Percentiles rank a stretch among this genome's conserved stretches.
phyloP scores from a whole-genome alignment of 164 flowering plant genomes.

The Euptelea pleiosperma region DNA sequence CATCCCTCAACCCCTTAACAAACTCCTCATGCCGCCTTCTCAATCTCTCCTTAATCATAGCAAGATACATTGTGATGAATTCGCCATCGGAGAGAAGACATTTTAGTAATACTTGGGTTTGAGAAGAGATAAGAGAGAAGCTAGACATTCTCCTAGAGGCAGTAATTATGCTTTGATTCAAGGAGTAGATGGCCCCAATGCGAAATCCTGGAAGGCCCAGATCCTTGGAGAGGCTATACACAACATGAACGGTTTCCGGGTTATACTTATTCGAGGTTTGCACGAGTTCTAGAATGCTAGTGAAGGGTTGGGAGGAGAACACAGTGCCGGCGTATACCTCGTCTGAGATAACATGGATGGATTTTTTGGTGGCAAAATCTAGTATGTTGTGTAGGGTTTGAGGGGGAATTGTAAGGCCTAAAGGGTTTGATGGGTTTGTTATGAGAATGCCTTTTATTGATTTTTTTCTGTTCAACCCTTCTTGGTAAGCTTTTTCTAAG shows the following conservation, averaged over 20 bases:
- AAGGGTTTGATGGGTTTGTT: constrained; percentile 82
- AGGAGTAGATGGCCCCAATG: constrained; percentile 62
- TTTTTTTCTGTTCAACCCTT: constrained; percentile 52
- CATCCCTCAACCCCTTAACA: constrained; percentile 39
- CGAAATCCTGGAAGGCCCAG: constrained; percentile 74
- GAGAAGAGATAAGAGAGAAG: constrained; percentile 63
- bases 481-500: constrained; percentile 62
- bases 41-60: constrained; percentile 40
- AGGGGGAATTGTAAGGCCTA: constrained; percentile 47
- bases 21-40: constrained; percentile 34
- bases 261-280: constrained; percentile 35
- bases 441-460: constrained; percentile 66
- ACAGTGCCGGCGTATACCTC: constrained; percentile 75
- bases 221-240: constrained; percentile 82
- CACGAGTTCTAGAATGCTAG: constrained; percentile 65
- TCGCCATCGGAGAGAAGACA: constrained; percentile 56
- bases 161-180: constrained; percentile 48
- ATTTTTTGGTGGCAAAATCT: constrained; percentile 65
- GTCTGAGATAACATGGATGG: constrained; percentile 72
- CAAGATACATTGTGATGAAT: constrained; percentile 44
- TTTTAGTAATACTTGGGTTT: constrained; percentile 53
- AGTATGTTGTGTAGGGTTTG: constrained; percentile 43
- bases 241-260: constrained; percentile 55
- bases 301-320: constrained; percentile 47
- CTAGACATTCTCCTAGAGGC: constrained; percentile 59